phyloP scores from a whole-genome alignment of 768 basidiomycete genomes.

The Leccinum longicurvipes region DNA sequence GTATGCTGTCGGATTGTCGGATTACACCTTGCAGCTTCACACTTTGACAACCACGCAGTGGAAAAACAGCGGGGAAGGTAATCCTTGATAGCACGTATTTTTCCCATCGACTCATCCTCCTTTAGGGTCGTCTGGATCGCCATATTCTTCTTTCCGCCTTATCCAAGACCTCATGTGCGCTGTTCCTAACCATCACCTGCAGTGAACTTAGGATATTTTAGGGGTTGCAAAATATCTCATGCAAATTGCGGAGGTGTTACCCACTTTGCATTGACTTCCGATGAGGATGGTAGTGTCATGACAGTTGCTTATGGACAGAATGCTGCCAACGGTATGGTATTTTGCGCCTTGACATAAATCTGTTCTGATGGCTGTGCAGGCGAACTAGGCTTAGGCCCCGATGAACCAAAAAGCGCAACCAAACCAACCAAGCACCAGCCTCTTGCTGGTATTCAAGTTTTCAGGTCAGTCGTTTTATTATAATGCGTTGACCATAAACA shows the following conservation, averaged over 20 bases:
- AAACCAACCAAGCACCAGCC: constrained; percentile 72
- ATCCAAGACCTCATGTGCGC: constrained; percentile 83
- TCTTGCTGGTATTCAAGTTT: constrained; percentile 74
- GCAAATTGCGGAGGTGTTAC: constrained; percentile 84
- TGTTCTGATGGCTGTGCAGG: constrained; percentile 35
- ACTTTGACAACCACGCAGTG: constrained; percentile 48
- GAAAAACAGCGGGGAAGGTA: constrained; percentile 94
- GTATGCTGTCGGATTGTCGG: constrained; percentile 30
- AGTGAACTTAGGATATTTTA: constrained; percentile 24
- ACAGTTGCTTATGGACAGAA: constrained; percentile 86
- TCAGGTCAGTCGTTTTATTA: constrained; percentile 52
- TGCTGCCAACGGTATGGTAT: constrained; percentile 65
- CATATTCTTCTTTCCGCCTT: constrained; percentile 82
- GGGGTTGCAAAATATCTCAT: constrained; percentile 73
- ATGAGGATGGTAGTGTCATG: constrained; percentile 74
- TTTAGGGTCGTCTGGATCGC: constrained; percentile 84
- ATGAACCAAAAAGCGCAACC: constrained; percentile 83
- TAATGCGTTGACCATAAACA: neutral
- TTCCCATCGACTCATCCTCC: constrained; percentile 5
- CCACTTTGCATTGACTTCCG: constrained; percentile 75
- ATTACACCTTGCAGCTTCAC: neutral
- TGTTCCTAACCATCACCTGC: neutral
- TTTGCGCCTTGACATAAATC: neutral
- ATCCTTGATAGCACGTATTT: neutral
- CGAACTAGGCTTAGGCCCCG: constrained; percentile 77